Conservation (phyloP, 331 rosid species). For the Quercus lobata region DNA sequence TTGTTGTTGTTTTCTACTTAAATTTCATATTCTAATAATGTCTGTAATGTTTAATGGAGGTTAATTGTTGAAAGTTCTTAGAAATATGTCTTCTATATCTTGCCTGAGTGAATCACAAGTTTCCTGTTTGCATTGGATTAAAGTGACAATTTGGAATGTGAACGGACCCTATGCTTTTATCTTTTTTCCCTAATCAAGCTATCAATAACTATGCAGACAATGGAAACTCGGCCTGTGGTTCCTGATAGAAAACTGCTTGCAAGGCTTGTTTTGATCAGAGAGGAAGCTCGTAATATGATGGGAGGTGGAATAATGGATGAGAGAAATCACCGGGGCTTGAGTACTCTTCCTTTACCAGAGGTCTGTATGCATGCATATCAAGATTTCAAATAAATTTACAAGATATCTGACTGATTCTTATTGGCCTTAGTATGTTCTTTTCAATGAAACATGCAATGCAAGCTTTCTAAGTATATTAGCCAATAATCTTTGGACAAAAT, state of each 20-base stretch:
- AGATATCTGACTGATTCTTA: not conserved
- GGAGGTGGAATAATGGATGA: conserved; percentile 93
- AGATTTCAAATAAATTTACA: conserved; percentile 11
- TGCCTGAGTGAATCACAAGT: not conserved
- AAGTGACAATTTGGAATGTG: conserved; percentile 5
- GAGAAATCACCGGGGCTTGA: conserved; percentile 85
- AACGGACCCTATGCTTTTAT: not conserved
- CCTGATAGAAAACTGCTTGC: conserved; percentile 92
- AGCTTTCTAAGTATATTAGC: not conserved
- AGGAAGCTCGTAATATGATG: conserved; percentile 98
- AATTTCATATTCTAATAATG: not conserved
- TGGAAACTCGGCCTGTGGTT: conserved; percentile 89
- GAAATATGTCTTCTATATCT: not conserved
- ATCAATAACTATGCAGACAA: conserved; percentile 50
- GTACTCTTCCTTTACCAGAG: conserved; percentile 90
- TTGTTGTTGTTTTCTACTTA: not conserved
- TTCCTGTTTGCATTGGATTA: not conserved
- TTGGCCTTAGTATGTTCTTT: not conserved
- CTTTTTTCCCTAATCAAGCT: conserved; percentile 7
- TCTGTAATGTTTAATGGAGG: not conserved
- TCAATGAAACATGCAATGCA: not conserved
- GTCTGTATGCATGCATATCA: conserved; percentile 31
- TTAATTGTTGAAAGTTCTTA: not conserved
- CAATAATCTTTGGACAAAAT: not conserved
- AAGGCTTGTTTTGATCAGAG: conserved; percentile 94